phyloP scores from a whole-genome alignment of 1,284 basidiomycete genomes.

The Irpex rosettiformis region DNA sequence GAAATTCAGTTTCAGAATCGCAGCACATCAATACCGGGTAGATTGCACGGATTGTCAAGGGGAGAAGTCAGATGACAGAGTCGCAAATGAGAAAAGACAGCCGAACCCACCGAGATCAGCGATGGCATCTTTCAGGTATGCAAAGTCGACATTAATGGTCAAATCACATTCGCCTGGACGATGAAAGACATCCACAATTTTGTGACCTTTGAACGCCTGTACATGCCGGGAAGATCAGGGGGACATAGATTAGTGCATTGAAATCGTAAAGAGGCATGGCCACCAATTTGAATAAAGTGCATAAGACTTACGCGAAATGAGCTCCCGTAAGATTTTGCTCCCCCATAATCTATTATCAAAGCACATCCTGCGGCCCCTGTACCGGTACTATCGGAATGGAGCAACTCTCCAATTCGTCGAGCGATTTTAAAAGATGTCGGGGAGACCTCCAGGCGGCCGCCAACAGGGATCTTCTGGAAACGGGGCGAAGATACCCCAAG shows the following conservation, averaged over 20 bases:
- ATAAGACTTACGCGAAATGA: slow-evolving; percentile 71
- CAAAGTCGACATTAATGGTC: slow-evolving; percentile 96
- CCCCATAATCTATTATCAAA: slow-evolving; percentile 91
- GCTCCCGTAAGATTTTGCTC: slow-evolving; percentile 62
- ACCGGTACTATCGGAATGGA: slow-evolving; percentile 30
- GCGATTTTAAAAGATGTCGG: slow-evolving; percentile 68
- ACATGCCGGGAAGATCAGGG: background rate
- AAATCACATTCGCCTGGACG: slow-evolving; percentile 88
- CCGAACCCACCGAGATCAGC: slow-evolving; percentile 50
- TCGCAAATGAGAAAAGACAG: background rate
- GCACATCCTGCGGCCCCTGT: slow-evolving; percentile 62
- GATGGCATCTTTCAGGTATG: slow-evolving; percentile 80
- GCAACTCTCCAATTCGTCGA: slow-evolving; percentile 60
- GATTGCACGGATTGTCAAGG: background rate
- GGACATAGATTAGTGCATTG: background rate
- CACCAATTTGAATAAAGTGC: background rate
- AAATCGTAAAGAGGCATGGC: background rate
- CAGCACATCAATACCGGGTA: background rate
- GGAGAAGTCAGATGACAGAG: slow-evolving; percentile 3
- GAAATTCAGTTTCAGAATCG: slow-evolving; percentile 2
- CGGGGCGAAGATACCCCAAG: slow-evolving; percentile 69
- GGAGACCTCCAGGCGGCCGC: slow-evolving; percentile 77
- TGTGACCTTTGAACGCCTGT: slow-evolving; percentile 92
- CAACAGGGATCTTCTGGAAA: slow-evolving; percentile 63
- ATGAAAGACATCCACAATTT: slow-evolving; percentile 83